Evolutionary conservation across 768 basidiomycete genomes (phyloP), one percentile per base, ranked within the genome.

Genomic region (Strobilomyces dryophilus): DNA sequence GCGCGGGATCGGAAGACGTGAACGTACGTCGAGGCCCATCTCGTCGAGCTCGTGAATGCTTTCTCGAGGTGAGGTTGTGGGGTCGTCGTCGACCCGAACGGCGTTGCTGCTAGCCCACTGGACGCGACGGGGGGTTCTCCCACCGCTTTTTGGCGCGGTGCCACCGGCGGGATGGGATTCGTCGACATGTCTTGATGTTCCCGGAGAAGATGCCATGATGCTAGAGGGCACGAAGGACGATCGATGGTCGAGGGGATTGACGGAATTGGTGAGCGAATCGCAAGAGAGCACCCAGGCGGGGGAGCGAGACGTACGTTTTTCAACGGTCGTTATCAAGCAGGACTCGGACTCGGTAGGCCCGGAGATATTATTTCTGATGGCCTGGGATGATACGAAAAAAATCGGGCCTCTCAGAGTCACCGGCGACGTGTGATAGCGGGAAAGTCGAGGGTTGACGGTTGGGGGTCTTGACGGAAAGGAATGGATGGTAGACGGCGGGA

Each of bases 41-140:
- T 82, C 79, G 59, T 85, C 83, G 27, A 85, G 68, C 24, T 71
- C 74, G 48, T 77, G 75, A n/a, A 66, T 56, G 20, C 56, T 60
- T 31, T 32, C 21, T 29, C 35, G 59, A 21, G 61, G 50, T 4
- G 53, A 62, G 18, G 37, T 8, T 2, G 45, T 50, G 20, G 40
- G n/a, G 10, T 47, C 29, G 2, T 18, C 21, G 32, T 46, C 43
- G 8, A 34, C 17, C 46, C 60, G 56, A 34, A 58, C 55, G 8
- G 65, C 61, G n/a, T 65, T 61, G 24, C 57, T 56, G 46, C 70
- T 68, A 12, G 73, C 67, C 81, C 80, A 81, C 56, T 82, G 81
- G 3, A 83, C 78, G 44, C 76, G 79, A 21, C 77, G 74, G 2
- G 77, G 78, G 2, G 77, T 77, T 55, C 76, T 76, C n/a, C 63